phyloP scores from a whole-genome alignment of 345 rosid species.

The Erucastrum elatum region DNA sequence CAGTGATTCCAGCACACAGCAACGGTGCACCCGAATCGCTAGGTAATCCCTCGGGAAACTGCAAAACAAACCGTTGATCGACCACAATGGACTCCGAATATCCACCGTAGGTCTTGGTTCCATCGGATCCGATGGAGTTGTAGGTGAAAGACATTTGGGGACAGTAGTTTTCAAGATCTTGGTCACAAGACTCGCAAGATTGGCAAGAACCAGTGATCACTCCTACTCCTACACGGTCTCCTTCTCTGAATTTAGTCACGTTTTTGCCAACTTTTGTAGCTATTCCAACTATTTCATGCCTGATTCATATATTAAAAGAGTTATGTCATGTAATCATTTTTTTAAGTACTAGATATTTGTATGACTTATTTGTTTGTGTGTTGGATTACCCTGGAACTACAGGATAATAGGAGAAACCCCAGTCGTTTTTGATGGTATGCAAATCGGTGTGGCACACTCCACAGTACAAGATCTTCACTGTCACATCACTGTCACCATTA shows the following conservation, averaged over 20 bases:
- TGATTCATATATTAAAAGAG: not conserved
- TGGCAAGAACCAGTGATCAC: not conserved
- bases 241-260: not conserved
- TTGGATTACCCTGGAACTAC: not conserved
- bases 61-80: not conserved
- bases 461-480: not conserved
- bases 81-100: not conserved
- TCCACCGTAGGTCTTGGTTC: constrained; percentile 3
- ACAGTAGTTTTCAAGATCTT: constrained; percentile 1
- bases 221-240: not conserved
- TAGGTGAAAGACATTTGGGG: not conserved
- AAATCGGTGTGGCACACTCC: not conserved
- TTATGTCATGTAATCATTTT: not conserved
- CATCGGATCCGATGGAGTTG: not conserved
- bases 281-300: constrained; percentile 1
- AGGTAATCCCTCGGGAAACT: not conserved
- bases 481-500: not conserved
- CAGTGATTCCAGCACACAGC: not conserved
- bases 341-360: not conserved
- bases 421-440: not conserved
- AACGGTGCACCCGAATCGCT: not conserved
- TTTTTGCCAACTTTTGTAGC: constrained; percentile 1
- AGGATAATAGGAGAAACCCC: not conserved
- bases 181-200: not conserved
- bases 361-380: not conserved